Conservation (phyloP, 2,329 filamentous ascomycete species). For the Paracoccidioides brasiliensis region DNA sequence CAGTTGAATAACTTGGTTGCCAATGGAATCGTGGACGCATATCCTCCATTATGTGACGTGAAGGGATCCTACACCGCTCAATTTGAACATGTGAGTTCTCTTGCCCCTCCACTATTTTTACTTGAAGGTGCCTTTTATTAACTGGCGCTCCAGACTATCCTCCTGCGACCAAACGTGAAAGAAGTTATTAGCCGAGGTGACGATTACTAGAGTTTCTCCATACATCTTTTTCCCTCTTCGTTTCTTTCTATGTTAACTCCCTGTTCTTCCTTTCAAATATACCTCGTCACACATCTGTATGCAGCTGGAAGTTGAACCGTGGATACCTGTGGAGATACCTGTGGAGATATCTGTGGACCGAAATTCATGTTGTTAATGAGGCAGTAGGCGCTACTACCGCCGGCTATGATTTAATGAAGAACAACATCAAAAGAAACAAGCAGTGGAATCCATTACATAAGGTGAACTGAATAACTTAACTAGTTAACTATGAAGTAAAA, state of each 20-base stretch:
- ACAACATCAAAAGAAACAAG: background rate
- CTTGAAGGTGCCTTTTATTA: constrained; percentile 1
- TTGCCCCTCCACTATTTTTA: background rate
- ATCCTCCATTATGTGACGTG: constrained; percentile 78
- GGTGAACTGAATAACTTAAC: background rate
- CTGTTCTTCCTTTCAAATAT: background rate
- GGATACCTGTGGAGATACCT: background rate
- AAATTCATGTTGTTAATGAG: no score
- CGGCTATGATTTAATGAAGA: background rate
- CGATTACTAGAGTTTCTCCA: constrained; percentile 49
- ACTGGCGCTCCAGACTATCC: constrained; percentile 46
- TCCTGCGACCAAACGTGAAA: constrained; percentile 68
- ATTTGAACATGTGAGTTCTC: constrained; percentile 73
- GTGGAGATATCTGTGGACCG: no score
- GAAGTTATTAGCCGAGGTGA: constrained; percentile 78
- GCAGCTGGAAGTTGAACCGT: background rate
- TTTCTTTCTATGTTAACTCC: no score
- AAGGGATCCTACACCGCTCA: constrained; percentile 93
- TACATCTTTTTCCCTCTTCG: background rate
- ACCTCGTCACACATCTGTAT: background rate
- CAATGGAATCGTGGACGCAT: constrained; percentile 74
- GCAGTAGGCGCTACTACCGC: no score
- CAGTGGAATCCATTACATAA: background rate
- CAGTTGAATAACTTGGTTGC: constrained; percentile 77
- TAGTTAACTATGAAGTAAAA: no score